A percentile compares a stretch with the other conserved stretches of the same genome.
phyloP scores from a whole-genome alignment of 768 basidiomycete species.

The Panaeolus cyanescens region DNA sequence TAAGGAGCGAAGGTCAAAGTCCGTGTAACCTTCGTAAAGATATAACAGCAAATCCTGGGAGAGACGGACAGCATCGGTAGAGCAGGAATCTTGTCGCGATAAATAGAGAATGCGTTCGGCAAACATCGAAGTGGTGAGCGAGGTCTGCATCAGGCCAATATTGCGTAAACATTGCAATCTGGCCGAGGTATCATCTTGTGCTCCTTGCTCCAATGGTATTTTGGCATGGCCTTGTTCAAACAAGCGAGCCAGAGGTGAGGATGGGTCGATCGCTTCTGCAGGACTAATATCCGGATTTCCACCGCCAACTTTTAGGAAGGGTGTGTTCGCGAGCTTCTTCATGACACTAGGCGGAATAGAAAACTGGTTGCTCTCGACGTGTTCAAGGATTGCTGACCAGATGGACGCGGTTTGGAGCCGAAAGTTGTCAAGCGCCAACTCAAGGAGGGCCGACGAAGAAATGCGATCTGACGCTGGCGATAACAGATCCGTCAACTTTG shows the following conservation, averaged over 20 bases:
- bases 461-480: not conserved
- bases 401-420: not conserved
- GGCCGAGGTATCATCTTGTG: not conserved
- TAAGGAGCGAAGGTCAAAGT: not conserved
- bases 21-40: not conserved
- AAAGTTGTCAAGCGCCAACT: not conserved
- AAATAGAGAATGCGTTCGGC: not conserved
- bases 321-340: not conserved
- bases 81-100: not conserved
- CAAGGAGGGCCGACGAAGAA: not conserved
- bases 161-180: not conserved
- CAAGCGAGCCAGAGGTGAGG: not conserved
- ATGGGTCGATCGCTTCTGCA: not conserved
- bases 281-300: not conserved
- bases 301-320: not conserved
- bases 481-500: not conserved
- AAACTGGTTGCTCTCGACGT: not conserved
- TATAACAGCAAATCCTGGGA: not conserved
- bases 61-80: not conserved
- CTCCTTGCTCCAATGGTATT: not conserved
- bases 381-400: not conserved
- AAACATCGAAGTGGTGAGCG: not conserved
- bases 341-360: not conserved
- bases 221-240: not conserved
- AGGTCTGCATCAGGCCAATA: not conserved